These are phyloP conservation scores for Tuber borchii DNA, from an alignment of 495 filamentous ascomycete genomes.

Conservation along the genomic window DNA sequence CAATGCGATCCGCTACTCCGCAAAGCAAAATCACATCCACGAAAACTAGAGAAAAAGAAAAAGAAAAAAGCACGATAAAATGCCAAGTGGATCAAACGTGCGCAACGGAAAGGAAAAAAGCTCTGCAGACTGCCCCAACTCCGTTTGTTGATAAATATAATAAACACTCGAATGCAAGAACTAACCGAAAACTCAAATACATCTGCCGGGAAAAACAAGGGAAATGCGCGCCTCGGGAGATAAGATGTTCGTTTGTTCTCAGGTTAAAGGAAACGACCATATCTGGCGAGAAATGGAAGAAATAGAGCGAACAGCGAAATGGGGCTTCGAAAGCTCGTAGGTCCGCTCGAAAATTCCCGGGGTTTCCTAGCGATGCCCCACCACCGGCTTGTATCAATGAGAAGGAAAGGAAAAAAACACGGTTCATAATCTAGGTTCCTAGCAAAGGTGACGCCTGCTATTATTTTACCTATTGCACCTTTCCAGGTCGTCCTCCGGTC, in stretches of 20 bases:
- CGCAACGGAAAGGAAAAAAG: not conserved
- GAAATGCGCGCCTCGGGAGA: not conserved
- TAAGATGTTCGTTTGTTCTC: not conserved
- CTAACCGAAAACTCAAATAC: not conserved
- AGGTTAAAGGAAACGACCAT: not conserved
- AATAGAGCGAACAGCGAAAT: not conserved
- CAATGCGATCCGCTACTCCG: not conserved
- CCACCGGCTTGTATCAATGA: not conserved
- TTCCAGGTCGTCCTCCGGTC: slow-evolving; percentile 32
- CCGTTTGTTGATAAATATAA: not conserved
- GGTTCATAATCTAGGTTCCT: not conserved
- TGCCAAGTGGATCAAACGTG: not conserved
- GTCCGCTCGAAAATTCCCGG: not conserved
- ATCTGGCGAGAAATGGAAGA: not conserved
- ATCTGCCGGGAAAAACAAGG: not conserved
- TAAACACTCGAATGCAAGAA: not conserved
- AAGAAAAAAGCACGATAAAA: not conserved
- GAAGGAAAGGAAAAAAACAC: not conserved
- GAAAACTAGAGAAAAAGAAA: not conserved
- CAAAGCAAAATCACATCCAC: not conserved
- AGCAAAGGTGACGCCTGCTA: not conserved
- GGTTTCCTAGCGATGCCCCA: not conserved
- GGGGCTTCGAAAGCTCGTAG: not conserved
- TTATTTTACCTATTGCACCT: slow-evolving; percentile 22
- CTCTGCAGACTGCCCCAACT: not conserved